Evolutionary conservation across 2,329 filamentous ascomycete genomes (phyloP), one percentile per base, ranked within the genome.

Genomic region (Xylariaceae sp.): DNA sequence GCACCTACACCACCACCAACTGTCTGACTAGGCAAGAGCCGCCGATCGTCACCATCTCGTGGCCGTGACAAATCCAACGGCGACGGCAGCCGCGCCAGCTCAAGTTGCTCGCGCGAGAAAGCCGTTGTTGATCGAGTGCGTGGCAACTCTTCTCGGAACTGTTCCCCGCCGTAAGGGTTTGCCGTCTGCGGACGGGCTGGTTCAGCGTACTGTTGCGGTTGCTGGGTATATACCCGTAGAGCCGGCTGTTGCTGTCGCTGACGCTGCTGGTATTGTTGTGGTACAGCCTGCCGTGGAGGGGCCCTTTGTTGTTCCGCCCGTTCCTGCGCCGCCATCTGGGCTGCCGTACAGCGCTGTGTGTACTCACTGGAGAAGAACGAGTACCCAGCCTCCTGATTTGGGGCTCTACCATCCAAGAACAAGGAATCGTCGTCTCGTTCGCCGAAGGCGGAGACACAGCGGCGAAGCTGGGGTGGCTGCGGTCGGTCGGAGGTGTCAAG

Each of bases 331-430:
- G 43, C 29, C 16, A 36, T 41, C 16, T 42, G 21, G 29, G 21
- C 35, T 3, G 40, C 22, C 1, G 27, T 32, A 19, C 43, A 35
- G 3, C 29, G 32, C 42, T 50, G 52, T 19, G 54, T 42, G 37
- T 47, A 58, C 16, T 50, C 48, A 4, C 48, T 45, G 32, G 48
- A 40, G 40, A 54, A 60, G 49, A 60, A 59, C 2, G 53, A 54
- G 8, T 49, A 33, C 4, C 23, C 33, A 5, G 33, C 45, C 2
- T 49, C 45, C 2, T 49, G 23, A 11, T 16, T 37, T 1, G n/a
- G 27, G 3, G 41, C 33, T 2, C 38, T 21, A 14, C 27, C 22
- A 2, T 34, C 44, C 1, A 57, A 38, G 36, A 54, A 56, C 20
- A 58, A 33, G 2, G 56, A 55, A 29, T 55, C 53, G 14, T 29